phyloP scores from a whole-genome alignment of 495 filamentous ascomycete genomes.

The Cudoniella acicularis region DNA sequence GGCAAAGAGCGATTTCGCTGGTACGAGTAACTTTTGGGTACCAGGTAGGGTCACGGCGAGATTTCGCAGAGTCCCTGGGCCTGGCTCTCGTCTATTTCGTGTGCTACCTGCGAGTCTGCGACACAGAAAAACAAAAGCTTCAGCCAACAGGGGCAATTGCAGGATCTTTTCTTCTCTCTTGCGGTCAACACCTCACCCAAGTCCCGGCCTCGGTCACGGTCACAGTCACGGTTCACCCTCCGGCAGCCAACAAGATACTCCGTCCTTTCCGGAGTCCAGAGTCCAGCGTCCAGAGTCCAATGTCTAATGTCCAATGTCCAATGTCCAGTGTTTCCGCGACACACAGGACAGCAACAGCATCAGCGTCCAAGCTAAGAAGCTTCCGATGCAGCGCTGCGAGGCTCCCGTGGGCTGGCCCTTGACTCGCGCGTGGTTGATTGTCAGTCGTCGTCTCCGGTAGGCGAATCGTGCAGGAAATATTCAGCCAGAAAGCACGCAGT shows the following conservation, averaged over 20 bases:
- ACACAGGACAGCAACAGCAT: too few relatives aligned
- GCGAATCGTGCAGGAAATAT: constrained; percentile 1
- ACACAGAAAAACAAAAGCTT: constrained; percentile 1
- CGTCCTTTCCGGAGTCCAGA: too few relatives aligned
- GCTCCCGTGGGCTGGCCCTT: neutral
- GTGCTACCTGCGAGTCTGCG: neutral
- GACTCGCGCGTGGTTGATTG: neutral
- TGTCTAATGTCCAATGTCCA: too few relatives aligned
- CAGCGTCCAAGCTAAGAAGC: too few relatives aligned
- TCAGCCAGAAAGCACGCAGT: constrained; percentile 5
- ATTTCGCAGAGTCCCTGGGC: neutral
- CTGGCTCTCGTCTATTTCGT: neutral
- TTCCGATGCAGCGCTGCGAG: neutral
- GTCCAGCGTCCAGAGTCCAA: too few relatives aligned
- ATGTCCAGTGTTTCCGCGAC: too few relatives aligned
- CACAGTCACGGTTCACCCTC: too few relatives aligned
- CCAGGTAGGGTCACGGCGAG: too few relatives aligned
- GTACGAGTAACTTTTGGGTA: neutral
- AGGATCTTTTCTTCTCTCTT: neutral
- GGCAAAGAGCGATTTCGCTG: neutral
- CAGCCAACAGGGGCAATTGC: neutral
- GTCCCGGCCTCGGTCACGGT: too few relatives aligned
- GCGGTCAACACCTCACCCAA: neutral
- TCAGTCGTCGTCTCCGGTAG: neutral
- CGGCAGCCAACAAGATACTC: too few relatives aligned